These are phyloP conservation scores for Ascobolus immersus DNA, from an alignment of 495 filamentous ascomycete genomes.

Conservation along the genomic window DNA sequence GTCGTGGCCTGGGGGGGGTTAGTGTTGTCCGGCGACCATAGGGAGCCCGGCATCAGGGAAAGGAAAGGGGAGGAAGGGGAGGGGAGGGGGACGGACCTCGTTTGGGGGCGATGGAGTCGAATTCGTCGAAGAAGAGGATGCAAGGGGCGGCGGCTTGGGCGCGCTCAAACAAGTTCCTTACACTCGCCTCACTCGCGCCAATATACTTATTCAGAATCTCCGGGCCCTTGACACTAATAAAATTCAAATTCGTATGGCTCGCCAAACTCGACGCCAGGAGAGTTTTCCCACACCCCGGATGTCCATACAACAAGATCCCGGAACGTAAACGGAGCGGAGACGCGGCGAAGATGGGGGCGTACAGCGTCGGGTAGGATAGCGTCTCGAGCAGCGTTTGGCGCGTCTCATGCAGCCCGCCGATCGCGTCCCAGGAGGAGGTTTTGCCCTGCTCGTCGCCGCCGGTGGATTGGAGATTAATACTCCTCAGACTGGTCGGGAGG, in stretches of 20 bases:
- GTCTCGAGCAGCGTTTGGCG: constrained; percentile 76
- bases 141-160: constrained; percentile 74
- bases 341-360: constrained; percentile 89
- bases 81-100: too few relatives aligned
- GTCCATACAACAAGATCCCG: constrained; percentile 77
- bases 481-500: constrained; percentile 76
- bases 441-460: too few relatives aligned
- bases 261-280: constrained; percentile 80
- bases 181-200: constrained; percentile 79
- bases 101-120: constrained; percentile 91
- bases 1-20: too few relatives aligned
- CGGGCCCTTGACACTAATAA: constrained; percentile 92
- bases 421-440: constrained; percentile 70
- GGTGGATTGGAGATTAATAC: constrained; percentile 73
- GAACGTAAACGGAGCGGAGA: constrained; percentile 83
- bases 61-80: too few relatives aligned
- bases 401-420: constrained; percentile 67
- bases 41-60: too few relatives aligned
- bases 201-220: constrained; percentile 99
- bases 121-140: constrained; percentile 93
- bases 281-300: constrained; percentile 89
- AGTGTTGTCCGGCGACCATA: too few relatives aligned
- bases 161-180: constrained; percentile 81
- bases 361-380: constrained; percentile 87
- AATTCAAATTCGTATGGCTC: constrained; percentile 87